These are phyloP conservation scores for Curvularia spicifera DNA, from an alignment of 2,329 filamentous ascomycete species.

Conservation along the genomic window DNA sequence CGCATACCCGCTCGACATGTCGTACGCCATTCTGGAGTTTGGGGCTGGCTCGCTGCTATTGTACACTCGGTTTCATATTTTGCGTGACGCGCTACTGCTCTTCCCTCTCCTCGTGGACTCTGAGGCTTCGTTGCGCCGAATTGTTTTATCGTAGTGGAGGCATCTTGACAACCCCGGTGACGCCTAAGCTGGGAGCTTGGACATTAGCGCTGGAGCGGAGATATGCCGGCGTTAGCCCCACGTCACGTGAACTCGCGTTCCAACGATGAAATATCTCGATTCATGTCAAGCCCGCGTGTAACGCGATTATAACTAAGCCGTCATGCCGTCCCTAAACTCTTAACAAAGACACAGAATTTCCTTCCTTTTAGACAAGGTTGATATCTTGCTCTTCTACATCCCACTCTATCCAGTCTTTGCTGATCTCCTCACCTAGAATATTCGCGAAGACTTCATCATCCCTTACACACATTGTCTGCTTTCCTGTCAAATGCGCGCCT, in stretches of 20 bases:
- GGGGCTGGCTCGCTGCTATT: constrained; percentile 19
- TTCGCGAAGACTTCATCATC: neutral
- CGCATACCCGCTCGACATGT: constrained; percentile 74
- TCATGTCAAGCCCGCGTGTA: neutral
- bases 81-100: constrained; percentile 18
- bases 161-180: constrained; percentile 6
- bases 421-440: constrained; percentile 8
- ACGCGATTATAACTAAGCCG: too few species aligned
- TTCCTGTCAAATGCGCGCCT: neutral
- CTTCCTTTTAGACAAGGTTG: neutral
- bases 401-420: constrained; percentile 24
- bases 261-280: neutral
- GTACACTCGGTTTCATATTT: constrained; percentile 23
- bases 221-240: constrained; percentile 11
- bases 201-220: constrained; percentile 14
- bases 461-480: neutral
- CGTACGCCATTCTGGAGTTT: constrained; percentile 67
- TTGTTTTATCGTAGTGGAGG: constrained; percentile 12
- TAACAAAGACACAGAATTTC: too few species aligned
- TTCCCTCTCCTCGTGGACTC: neutral
- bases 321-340: too few species aligned
- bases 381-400: constrained; percentile 15
- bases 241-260: constrained; percentile 12
- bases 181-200: constrained; percentile 17
- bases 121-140: constrained; percentile 2